A percentile compares a stretch with the other conserved stretches of the same genome.
Conservation (phyloP, 441 rosid genomes). For the Arabidopsis hybrid region DNA sequence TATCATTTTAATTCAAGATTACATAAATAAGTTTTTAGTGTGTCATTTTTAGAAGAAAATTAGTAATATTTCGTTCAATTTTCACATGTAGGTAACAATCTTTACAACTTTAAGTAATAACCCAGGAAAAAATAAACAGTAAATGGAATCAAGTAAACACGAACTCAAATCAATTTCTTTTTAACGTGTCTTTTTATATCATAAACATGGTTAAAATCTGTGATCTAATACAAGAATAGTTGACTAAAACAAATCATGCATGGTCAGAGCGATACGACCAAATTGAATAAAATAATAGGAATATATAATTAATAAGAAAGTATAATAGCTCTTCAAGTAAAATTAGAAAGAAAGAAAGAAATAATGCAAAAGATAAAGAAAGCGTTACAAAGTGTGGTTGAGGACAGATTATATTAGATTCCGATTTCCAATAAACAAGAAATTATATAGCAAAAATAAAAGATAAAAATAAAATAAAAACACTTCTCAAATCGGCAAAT, state of each 20-base stretch:
- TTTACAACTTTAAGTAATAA: too few species aligned
- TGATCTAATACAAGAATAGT: not conserved
- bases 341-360: constrained; percentile 20
- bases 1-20: not conserved
- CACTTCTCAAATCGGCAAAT: constrained; percentile 11
- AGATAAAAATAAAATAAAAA: not conserved
- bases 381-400: constrained; percentile 50
- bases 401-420: constrained; percentile 43
- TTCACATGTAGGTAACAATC: too few species aligned
- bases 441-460: constrained; percentile 22
- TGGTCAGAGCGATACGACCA: not conserved
- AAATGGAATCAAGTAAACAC: not conserved
- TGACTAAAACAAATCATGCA: not conserved
- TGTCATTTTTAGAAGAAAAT: not conserved
- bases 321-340: not conserved
- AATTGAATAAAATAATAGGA: not conserved
- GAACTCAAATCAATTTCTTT: not conserved
- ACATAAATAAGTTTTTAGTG: not conserved
- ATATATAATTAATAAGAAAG: not conserved
- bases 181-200: not conserved
- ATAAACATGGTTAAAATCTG: not conserved
- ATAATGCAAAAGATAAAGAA: constrained; percentile 35
- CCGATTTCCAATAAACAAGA: constrained; percentile 43
- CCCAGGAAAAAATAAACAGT: not conserved
- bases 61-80: not conserved